Evolutionary conservation across 1,139 yeast species (phyloP), one percentile per base, ranked within the genome.

Genomic region (Pichia sp.): DNA sequence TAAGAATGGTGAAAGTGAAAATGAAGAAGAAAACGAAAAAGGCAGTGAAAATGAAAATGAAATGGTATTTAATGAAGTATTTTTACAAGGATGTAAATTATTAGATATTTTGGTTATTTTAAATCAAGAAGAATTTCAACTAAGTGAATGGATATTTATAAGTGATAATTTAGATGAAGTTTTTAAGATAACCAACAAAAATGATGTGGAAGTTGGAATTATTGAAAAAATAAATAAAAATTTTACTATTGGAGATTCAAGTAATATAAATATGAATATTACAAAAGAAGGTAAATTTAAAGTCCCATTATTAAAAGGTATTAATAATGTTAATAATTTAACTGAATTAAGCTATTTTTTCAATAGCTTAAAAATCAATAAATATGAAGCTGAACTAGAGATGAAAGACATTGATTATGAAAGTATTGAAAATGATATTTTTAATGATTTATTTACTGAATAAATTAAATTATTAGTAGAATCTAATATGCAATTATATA

Each of bases 121-220:
- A 43, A 76, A 80, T 35, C 73, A 73, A 43, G 97, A 89, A 58
- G 96, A 87, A 44, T 90, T 92, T 63, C 82, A 81, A 56, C 64
- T 84, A 53, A 73, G 77, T 54, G 92, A 87, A 56, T 92, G 97
- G 97, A 68, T 90, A 1, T 92, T 87, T 61, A 75, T 90, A 12
- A 74, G 82, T 30, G 86, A 84, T 53, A 80, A 77, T 25, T 74
- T 82, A 33, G 89, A 83, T 52, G 80, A 86, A 9, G 71, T 79
- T 30, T 74, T 40, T 23, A 37, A 37, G 23, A 16, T 16, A 16
- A 43, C 45, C 2, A 64, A 70, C 9, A 56, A 63, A 3, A 64
- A 72, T 50, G 57, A 57, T 11, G 63, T 68, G 1, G 52, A 68
- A 39, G 60, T 69, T 41, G 66, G 82, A 0, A 55, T 77, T 23